Percentiles rank a stretch among this genome's conserved stretches.
Evolutionary conservation across 2,329 filamentous ascomycete species (phyloP).

Genomic region (Fusarium pilosicola): DNA sequence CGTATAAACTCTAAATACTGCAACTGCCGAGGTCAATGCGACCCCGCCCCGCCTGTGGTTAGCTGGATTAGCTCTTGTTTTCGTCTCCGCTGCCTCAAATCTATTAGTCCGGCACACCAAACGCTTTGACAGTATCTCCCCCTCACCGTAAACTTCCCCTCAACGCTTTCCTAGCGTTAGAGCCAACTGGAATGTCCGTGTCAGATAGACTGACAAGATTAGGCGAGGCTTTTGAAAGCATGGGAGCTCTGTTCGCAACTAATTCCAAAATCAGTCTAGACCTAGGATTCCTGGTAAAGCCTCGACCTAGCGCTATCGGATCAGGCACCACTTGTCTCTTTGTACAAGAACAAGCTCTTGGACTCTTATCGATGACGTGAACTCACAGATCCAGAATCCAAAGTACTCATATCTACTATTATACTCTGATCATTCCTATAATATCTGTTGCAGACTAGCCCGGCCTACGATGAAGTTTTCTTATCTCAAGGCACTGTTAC

Average conservation of each 20-base stretch:
- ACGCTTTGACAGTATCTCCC: not conserved
- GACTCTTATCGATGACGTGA: not conserved
- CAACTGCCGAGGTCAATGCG: not conserved
- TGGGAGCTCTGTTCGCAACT: not conserved
- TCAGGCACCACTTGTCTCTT: not conserved
- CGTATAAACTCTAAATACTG: not conserved
- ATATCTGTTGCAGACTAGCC: not conserved
- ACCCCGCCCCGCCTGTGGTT: not conserved
- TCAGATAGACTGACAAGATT: not conserved
- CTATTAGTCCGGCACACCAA: not conserved
- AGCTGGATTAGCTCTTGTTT: not conserved
- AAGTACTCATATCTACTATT: not conserved
- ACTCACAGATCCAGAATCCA: no score
- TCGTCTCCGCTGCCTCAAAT: rapidly evolving
- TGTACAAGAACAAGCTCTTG: not conserved
- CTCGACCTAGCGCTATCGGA: rapidly evolving
- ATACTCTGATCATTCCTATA: not conserved
- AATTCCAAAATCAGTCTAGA: not conserved
- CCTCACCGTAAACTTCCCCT: rapidly evolving
- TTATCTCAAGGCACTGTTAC: not conserved
- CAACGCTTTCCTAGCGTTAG: no score
- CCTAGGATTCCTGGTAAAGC: not conserved
- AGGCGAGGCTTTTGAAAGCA: not conserved
- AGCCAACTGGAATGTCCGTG: not conserved
- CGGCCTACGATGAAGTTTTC: not conserved